phyloP scores from a whole-genome alignment of 257 asterid genomes.

The Ballota nigra region DNA sequence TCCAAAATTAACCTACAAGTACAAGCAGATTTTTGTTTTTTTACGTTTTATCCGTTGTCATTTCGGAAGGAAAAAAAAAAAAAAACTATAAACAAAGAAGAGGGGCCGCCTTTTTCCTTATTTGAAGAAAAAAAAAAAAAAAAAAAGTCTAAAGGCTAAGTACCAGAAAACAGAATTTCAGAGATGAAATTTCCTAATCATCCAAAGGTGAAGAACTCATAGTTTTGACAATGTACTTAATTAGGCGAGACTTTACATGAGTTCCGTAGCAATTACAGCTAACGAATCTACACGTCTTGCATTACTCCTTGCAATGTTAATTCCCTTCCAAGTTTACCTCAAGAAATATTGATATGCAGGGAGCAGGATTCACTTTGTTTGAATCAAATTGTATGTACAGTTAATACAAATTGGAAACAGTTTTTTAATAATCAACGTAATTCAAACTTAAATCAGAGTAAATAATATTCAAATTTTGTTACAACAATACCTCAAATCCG shows the following conservation, averaged over 20 bases:
- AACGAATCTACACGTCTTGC: background rate
- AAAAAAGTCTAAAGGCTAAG: background rate
- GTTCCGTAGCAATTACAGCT: background rate
- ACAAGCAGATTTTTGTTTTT: background rate
- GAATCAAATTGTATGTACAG: background rate
- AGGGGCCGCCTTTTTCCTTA: background rate
- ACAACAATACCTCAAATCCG: slow-evolving; percentile 30
- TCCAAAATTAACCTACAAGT: background rate
- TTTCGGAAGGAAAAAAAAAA: background rate
- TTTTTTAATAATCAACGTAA: background rate
- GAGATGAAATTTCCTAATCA: background rate
- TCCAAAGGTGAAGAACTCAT: background rate
- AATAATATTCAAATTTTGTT: background rate
- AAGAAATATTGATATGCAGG: background rate
- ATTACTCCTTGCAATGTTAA: background rate
- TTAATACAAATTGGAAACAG: background rate
- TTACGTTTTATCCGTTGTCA: background rate
- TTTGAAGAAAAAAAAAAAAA: background rate
- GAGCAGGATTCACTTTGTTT: background rate
- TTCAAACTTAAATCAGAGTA: background rate
- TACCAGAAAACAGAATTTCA: background rate
- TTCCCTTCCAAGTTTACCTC: background rate
- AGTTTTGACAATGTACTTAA: background rate
- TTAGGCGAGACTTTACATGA: background rate
- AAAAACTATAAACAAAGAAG: background rate